Evolutionary conservation across 2,329 filamentous ascomycete species (phyloP).

Genomic region (Dothistroma pini): DNA sequence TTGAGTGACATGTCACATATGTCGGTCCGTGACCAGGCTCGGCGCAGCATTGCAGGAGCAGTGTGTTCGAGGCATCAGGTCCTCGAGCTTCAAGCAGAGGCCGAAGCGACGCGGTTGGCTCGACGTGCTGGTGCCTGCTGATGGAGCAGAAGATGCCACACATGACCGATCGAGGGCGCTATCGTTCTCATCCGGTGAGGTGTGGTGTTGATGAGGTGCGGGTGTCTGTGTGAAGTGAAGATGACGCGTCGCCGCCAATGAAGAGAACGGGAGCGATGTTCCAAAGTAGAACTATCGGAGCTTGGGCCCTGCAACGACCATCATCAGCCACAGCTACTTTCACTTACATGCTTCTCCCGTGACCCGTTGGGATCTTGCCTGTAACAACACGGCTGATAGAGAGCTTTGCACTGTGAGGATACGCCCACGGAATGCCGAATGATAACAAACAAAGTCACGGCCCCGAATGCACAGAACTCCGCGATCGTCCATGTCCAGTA

Average conservation of each 20-base stretch:
- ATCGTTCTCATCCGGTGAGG: background rate
- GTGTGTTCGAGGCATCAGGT: slow-evolving; percentile 27
- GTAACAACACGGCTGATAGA: background rate
- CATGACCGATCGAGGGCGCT: slow-evolving; percentile 24
- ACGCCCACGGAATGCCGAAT: slow-evolving; percentile 5
- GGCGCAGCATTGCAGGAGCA: slow-evolving; percentile 12
- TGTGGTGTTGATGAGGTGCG: background rate
- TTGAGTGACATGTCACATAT: slow-evolving; percentile 66
- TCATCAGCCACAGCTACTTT: background rate
- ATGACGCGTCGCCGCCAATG: background rate
- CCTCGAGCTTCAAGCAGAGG: slow-evolving; percentile 30
- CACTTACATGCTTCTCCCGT: background rate
- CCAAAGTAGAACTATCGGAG: background rate
- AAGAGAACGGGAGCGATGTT: background rate
- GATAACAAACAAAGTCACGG: background rate
- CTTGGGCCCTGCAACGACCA: background rate
- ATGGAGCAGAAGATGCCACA: slow-evolving; percentile 37
- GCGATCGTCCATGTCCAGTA: slow-evolving; percentile 29
- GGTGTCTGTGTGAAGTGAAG: background rate
- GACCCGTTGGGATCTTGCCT: background rate
- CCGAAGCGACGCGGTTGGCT: slow-evolving; percentile 20
- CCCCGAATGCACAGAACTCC: background rate
- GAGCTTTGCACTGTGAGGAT: background rate
- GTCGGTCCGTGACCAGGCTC: slow-evolving; percentile 2
- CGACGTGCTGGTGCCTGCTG: slow-evolving; percentile 22